A percentile compares a stretch with the other conserved stretches of the same genome.
Conservation (phyloP, 352 stramenopile species). For the Phytophthora cactorum region DNA sequence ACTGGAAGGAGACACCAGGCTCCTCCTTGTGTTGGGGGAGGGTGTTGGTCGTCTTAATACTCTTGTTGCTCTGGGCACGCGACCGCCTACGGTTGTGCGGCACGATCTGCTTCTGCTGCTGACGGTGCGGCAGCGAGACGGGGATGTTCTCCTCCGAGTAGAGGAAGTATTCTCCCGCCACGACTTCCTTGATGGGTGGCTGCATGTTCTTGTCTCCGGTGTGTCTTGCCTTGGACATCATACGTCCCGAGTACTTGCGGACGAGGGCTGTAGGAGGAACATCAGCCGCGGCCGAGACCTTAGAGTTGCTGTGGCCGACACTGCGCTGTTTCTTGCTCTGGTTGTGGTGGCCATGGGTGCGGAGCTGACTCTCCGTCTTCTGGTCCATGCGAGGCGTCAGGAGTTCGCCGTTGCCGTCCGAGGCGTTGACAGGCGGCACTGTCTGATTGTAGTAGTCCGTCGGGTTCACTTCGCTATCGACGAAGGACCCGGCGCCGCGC, state of each 20-base stretch:
- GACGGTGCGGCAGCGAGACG: slow-evolving; percentile 31
- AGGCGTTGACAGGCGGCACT: slow-evolving; percentile 2
- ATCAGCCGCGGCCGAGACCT: slow-evolving; percentile 9
- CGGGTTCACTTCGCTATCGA: slow-evolving; percentile 46
- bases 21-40: slow-evolving; percentile 35
- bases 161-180: slow-evolving; percentile 41
- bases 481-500: slow-evolving; percentile 36
- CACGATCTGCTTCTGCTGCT: slow-evolving; percentile 32
- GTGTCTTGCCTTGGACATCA: slow-evolving; percentile 46
- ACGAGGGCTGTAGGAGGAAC: slow-evolving; percentile 43
- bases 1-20: slow-evolving; percentile 64
- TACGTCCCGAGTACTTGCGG: slow-evolving; percentile 60
- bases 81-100: slow-evolving; percentile 23
- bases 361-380: slow-evolving; percentile 14
- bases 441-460: slow-evolving; percentile 37
- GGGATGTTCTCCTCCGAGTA: slow-evolving; percentile 40
- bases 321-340: slow-evolving; percentile 21
- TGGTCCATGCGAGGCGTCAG: slow-evolving; percentile 25
- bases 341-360: slow-evolving; percentile 1
- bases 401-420: slow-evolving; percentile 22
- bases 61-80: slow-evolving; percentile 30
- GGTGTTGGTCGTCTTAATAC: slow-evolving; percentile 14
- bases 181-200: slow-evolving; percentile 36
- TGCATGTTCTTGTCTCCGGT: slow-evolving; percentile 28
- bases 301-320: slow-evolving; percentile 22